phyloP scores from a whole-genome alignment of 805 yeast species.

The Starmerella gropengiesseri region DNA sequence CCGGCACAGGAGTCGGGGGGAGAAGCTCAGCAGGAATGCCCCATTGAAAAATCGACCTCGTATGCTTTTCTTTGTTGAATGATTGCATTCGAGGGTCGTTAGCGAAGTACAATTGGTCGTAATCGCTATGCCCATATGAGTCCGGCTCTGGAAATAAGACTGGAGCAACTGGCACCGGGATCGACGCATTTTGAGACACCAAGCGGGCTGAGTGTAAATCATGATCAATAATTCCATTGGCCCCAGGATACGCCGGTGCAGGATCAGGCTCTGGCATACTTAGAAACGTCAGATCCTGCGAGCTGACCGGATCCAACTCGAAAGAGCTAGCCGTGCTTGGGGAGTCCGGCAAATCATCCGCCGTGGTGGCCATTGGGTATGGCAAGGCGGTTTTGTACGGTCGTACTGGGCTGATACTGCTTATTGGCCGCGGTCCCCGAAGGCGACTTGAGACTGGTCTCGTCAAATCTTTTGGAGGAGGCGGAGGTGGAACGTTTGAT shows the following conservation, averaged over 20 bases:
- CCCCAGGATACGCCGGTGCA: too few relatives aligned
- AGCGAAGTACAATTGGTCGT: too few relatives aligned
- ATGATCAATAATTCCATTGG: too few relatives aligned
- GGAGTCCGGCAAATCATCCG: not conserved
- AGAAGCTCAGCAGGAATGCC: conserved; percentile 18
- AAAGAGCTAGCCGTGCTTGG: conserved; percentile 1
- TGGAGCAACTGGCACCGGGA: too few relatives aligned
- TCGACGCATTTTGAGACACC: too few relatives aligned
- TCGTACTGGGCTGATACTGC: conserved; percentile 1
- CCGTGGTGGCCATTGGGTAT: not conserved
- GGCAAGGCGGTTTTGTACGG: not conserved
- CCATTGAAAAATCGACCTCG: conserved; percentile 16
- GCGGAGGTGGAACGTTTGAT: not conserved
- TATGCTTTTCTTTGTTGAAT: not conserved
- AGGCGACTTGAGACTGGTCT: conserved; percentile 1
- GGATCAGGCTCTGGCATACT: conserved; percentile 15
- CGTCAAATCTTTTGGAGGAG: conserved; percentile 8
- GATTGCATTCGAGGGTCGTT: too few relatives aligned
- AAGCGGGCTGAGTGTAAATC: too few relatives aligned
- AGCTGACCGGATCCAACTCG: not conserved
- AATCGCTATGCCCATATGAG: not conserved
- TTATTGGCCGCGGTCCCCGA: conserved; percentile 8
- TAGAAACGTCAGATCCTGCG: not conserved
- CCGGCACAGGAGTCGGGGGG: conserved; percentile 19
- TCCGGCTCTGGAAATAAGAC: too few relatives aligned